Evolutionary conservation across 306 rosid species (phyloP), one percentile per base, ranked within the genome.

Genomic region (Pterocarpus macrocarpus): DNA sequence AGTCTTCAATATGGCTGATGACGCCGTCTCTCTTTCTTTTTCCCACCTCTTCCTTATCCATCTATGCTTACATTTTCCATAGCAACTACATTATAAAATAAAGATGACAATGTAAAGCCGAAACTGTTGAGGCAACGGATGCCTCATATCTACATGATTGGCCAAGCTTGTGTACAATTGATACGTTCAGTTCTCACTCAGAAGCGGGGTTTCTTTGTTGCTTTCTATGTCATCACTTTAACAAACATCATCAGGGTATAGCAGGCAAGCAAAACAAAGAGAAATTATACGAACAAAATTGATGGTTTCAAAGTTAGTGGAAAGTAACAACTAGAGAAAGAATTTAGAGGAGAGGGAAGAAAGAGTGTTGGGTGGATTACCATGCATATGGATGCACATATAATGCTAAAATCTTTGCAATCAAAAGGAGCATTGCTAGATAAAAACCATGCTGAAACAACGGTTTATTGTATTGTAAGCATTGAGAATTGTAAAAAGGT

Each of bases 361-460:
- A n/a, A 80, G 15, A 74, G 41, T 57, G 50, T 59, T 62, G 17
- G 62, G 44, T n/a, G 36, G 43, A 71, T 84, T 77, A 89, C 98
- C 95, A 91, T 86, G 89, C 87, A 75, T 76, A 91, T 38, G 41
- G 97, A 91, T 78, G 95, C 97, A 62, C 90, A 81, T 53, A 94
- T 82, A 17, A 94, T 85, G 91, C 93, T 89, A 75, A 94, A 94
- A 69, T 97, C 98, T 90, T 94, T 94, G 85, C 97, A 94, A 58
- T 91, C 75, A 89, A 94, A 94, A 34, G 98, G 98, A 14, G 98
- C 97, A 73, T 76, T 71, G 33, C 72, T 68, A n/a, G 98, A 94
- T 34, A 94, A 52, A 84, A 94, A 94, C 92, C 85, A 85, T 38
- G 98, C 98, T 94, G 89, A 87, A 79, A 87, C 57, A 65, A 38